phyloP scores from a whole-genome alignment of 352 stramenopile genomes.

The Pythium aphanidermatum region DNA sequence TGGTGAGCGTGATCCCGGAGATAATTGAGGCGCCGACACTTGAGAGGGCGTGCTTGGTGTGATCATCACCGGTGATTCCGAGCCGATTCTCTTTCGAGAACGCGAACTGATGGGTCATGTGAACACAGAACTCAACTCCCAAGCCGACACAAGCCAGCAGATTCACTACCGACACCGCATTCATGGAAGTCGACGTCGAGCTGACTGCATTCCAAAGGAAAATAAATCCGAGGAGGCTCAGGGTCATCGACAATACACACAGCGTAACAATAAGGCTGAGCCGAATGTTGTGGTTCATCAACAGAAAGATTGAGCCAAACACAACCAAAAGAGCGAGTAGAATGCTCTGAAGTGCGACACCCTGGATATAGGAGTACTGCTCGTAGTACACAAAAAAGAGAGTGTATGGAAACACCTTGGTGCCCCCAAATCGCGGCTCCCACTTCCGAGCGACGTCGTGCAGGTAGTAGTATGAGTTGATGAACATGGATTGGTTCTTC shows the following conservation, averaged over 20 bases:
- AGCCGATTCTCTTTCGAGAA: slow-evolving; percentile 43
- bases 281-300: slow-evolving; percentile 64
- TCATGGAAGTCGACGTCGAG: slow-evolving; percentile 67
- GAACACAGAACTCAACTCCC: slow-evolving; percentile 87
- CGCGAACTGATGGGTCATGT: slow-evolving; percentile 82
- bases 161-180: slow-evolving; percentile 89
- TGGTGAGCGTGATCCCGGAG: slow-evolving; percentile 90
- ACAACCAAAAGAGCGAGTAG: slow-evolving; percentile 76
- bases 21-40: slow-evolving; percentile 79
- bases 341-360: slow-evolving; percentile 81
- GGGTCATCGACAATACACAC: slow-evolving; percentile 73
- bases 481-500: slow-evolving; percentile 84
- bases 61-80: slow-evolving; percentile 46
- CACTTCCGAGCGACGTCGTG: slow-evolving; percentile 43
- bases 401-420: slow-evolving; percentile 78
- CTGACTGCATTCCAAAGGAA: slow-evolving; percentile 74
- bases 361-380: slow-evolving; percentile 90
- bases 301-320: slow-evolving; percentile 67
- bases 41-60: slow-evolving; percentile 65
- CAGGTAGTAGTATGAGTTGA: slow-evolving; percentile 89
- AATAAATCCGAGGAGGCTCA: slow-evolving; percentile 73
- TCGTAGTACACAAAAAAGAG: slow-evolving; percentile 91
- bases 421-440: slow-evolving; percentile 13
- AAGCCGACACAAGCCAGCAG: slow-evolving; percentile 82
- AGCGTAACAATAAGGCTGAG: slow-evolving; percentile 63